Evolutionary conservation across 352 stramenopile species (phyloP), one percentile per base, ranked within the genome.

Genomic region (Phytophthora tubulina): DNA sequence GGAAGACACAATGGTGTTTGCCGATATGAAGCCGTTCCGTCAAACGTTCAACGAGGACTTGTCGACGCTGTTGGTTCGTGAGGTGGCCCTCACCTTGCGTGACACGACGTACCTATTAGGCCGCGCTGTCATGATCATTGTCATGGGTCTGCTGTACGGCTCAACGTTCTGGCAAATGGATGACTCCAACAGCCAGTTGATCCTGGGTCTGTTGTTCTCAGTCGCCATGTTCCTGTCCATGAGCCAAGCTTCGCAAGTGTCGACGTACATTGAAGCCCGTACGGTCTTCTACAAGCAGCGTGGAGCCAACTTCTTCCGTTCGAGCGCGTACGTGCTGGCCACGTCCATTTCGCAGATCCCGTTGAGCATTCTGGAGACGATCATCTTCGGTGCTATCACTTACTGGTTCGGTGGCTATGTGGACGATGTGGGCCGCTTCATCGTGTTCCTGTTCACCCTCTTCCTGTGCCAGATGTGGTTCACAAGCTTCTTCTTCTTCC

Each of bases 381-480:
- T 96, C 14, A 51, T 96, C 4, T 97, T 97, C 75, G 91, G 90
- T 30, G 88, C 80, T 3, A 76, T 97, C 35, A 70, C 96, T 1
- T 98, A 98, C 72, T 98, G 88, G 81, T 91, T 97, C 70, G 82
- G 93, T 53, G 93, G 92, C 10, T 90, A 97, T 49, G 80, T 88
- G 1, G 61, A 61, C 1, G 31, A 73, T 5, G 75, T 58, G 0
- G 74, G 60, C 7, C 69, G 73, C 9, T 96, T 91, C 63, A 6
- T 86, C 13, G 66, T 88, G 15, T 96, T 94, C 61, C 45, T 92
- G 2, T 3, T 86, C 35, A 85, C 81, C 32, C 73, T 94, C 3
- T 85, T 94, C 61, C 36, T 93, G 39, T 85, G 76, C 38, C 85
- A 93, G 17, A 81, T 94, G 64, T 82, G 76, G 66, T 93, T 94